phyloP scores from a whole-genome alignment of 1,284 basidiomycete species.

The Anthracocystis walkeri region DNA sequence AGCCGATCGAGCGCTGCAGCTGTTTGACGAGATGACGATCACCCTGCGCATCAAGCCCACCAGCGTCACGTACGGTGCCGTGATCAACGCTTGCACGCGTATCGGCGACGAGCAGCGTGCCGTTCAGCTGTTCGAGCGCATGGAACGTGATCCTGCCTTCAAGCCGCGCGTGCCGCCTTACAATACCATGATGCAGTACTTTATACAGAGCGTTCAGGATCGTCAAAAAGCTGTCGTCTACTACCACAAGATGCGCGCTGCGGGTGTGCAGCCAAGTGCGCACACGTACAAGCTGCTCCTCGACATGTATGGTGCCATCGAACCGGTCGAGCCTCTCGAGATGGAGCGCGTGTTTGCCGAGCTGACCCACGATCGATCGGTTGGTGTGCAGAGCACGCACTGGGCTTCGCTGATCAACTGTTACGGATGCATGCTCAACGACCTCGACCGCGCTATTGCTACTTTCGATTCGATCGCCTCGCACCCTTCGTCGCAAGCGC shows the following conservation, averaged over 20 bases:
- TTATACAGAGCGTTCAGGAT: constrained; percentile 87
- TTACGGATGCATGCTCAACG: constrained; percentile 82
- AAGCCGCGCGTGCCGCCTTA: constrained; percentile 90
- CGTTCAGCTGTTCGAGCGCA: constrained; percentile 85
- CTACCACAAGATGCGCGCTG: constrained; percentile 78
- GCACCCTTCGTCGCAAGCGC: constrained; percentile 70
- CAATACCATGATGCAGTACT: constrained; percentile 99
- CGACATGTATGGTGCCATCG: constrained; percentile 87
- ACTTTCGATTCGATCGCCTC: constrained; percentile 81
- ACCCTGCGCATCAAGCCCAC: constrained; percentile 75
- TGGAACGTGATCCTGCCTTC: constrained; percentile 81
- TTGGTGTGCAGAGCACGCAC: constrained; percentile 83
- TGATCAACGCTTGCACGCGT: constrained; percentile 83
- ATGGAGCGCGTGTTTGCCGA: constrained; percentile 81
- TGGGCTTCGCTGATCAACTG: constrained; percentile 93
- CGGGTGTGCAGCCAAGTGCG: constrained; percentile 73
- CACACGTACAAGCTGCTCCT: constrained; percentile 77
- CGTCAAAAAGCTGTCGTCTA: constrained; percentile 76
- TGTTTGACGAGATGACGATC: constrained; percentile 63
- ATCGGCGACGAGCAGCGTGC: constrained; percentile 90
- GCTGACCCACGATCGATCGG: constrained; percentile 73
- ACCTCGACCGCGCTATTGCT: constrained; percentile 81
- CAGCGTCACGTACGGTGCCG: constrained; percentile 92
- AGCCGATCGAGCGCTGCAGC: constrained; percentile 63
- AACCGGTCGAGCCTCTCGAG: constrained; percentile 78